These are phyloP conservation scores for Fusarium sp. DNA, from an alignment of 2,329 filamentous ascomycete genomes.

Conservation along the genomic window DNA sequence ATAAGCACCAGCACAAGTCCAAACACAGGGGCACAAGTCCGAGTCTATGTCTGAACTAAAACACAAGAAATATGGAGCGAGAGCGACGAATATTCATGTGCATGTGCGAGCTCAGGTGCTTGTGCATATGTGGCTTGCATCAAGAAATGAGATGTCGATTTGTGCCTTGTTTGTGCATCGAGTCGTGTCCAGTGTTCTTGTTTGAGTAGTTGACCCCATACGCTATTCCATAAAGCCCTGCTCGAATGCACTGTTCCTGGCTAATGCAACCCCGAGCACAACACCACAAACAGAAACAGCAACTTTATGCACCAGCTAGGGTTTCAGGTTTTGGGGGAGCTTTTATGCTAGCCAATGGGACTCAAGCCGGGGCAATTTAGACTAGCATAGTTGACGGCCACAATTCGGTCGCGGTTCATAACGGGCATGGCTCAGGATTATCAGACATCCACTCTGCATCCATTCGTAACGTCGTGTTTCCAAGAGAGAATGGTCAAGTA, in stretches of 20 bases:
- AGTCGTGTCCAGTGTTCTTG: slow-evolving; percentile 16
- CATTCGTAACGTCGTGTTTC: slow-evolving; percentile 22
- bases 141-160: slow-evolving; percentile 44
- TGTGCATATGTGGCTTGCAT: slow-evolving; percentile 45
- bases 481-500: slow-evolving; percentile 30
- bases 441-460: slow-evolving; percentile 37
- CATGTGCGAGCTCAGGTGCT: slow-evolving; percentile 26
- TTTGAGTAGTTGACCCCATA: slow-evolving; percentile 26
- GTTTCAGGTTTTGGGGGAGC: slow-evolving; percentile 49
- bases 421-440: slow-evolving; percentile 32
- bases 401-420: slow-evolving; percentile 45
- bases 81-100: slow-evolving; percentile 20
- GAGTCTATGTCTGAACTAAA: slow-evolving; percentile 20
- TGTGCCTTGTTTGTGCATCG: slow-evolving; percentile 43
- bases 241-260: slow-evolving; percentile 43
- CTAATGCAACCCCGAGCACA: slow-evolving; percentile 47
- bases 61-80: slow-evolving; percentile 7
- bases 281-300: slow-evolving; percentile 25
- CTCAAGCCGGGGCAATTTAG: slow-evolving; percentile 37
- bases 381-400: slow-evolving; percentile 32
- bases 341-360: slow-evolving; percentile 47
- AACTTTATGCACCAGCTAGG: slow-evolving; percentile 50
- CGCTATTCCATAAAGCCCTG: slow-evolving; percentile 28
- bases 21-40: slow-evolving; percentile 18
- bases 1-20: slow-evolving; percentile 27